Evolutionary conservation across 2,329 filamentous ascomycete genomes (phyloP).

Genomic region (Nemania diffusa): DNA sequence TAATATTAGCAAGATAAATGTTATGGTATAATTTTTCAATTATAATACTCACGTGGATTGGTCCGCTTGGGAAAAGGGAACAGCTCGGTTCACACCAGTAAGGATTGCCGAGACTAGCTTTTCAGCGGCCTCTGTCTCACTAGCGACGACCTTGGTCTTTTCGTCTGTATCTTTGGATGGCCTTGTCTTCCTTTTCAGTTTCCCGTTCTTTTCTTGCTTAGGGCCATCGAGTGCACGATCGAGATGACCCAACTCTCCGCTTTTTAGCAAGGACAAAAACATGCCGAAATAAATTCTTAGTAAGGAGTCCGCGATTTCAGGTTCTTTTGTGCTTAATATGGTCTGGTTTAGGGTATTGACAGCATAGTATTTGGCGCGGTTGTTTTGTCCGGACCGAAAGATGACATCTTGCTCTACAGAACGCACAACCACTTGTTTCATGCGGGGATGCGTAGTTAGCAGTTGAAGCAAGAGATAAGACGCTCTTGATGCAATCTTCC

Average conservation of each 20-base stretch:
- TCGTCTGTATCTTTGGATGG: slow-evolving; percentile 52
- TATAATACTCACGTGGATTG: slow-evolving; percentile 70
- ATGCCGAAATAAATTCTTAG: slow-evolving; percentile 92
- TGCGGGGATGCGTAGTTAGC: slow-evolving; percentile 86
- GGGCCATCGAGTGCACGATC: slow-evolving; percentile 53
- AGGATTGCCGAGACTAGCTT: slow-evolving; percentile 93
- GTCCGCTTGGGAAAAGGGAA: slow-evolving; percentile 88
- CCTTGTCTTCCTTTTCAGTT: slow-evolving; percentile 57
- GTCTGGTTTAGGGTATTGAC: slow-evolving; percentile 98
- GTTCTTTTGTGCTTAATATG: slow-evolving; percentile 85
- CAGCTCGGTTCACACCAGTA: slow-evolving; percentile 94
- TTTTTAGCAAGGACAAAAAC: slow-evolving; percentile 85
- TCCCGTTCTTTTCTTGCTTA: slow-evolving; percentile 55
- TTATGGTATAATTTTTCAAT: not conserved
- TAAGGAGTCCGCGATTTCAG: slow-evolving; percentile 80
- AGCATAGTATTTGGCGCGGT: slow-evolving; percentile 93
- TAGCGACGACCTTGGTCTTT: slow-evolving; percentile 44
- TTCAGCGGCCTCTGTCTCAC: slow-evolving; percentile 79
- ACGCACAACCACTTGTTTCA: slow-evolving; percentile 89
- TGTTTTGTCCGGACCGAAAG: slow-evolving; percentile 85
- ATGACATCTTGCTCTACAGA: slow-evolving; percentile 88
- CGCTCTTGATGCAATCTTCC: slow-evolving; percentile 92
- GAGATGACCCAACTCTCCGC: slow-evolving; percentile 55
- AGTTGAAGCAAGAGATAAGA: slow-evolving; percentile 95
- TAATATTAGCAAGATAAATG: slow-evolving; percentile 40